phyloP scores from a whole-genome alignment of 1,284 basidiomycete genomes.

The Sanguinoderma infundibulare region DNA sequence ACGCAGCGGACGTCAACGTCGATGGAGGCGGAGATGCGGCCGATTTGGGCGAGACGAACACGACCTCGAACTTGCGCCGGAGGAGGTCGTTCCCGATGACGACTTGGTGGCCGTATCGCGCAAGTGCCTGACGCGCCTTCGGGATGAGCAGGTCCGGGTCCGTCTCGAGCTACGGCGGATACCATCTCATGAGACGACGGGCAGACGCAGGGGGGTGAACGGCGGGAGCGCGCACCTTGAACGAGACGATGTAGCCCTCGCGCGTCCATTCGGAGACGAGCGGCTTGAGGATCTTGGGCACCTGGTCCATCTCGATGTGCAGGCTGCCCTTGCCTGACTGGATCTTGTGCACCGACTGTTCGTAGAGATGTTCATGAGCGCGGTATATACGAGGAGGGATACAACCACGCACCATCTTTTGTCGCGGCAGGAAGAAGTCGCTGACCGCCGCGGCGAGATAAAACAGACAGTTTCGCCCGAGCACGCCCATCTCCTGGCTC shows the following conservation, averaged over 20 bases:
- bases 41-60: slow-evolving; percentile 68
- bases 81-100: slow-evolving; percentile 97
- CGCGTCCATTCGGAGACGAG: slow-evolving; percentile 94
- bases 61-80: slow-evolving; percentile 88
- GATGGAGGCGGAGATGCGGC: slow-evolving; percentile 7
- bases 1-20: too few relatives aligned
- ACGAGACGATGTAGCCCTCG: slow-evolving; percentile 92
- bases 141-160: slow-evolving; percentile 85
- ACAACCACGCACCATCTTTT: slow-evolving; percentile 84
- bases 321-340: slow-evolving; percentile 95
- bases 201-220: not conserved
- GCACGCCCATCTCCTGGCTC: slow-evolving; percentile 68
- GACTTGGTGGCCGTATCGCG: slow-evolving; percentile 95
- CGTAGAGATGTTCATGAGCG: not conserved
- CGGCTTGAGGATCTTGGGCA: slow-evolving; percentile 93
- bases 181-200: too few relatives aligned
- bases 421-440: slow-evolving; percentile 95
- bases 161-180: slow-evolving; percentile 85
- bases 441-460: slow-evolving; percentile 98
- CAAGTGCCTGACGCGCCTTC: slow-evolving; percentile 87
- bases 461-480: slow-evolving; percentile 84
- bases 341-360: slow-evolving; percentile 95
- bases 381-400: not conserved
- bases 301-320: slow-evolving; percentile 97
- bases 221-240: slow-evolving; percentile 70